phyloP scores from a whole-genome alignment of 345 rosid species.

The Cardiospermum halicacabum region DNA sequence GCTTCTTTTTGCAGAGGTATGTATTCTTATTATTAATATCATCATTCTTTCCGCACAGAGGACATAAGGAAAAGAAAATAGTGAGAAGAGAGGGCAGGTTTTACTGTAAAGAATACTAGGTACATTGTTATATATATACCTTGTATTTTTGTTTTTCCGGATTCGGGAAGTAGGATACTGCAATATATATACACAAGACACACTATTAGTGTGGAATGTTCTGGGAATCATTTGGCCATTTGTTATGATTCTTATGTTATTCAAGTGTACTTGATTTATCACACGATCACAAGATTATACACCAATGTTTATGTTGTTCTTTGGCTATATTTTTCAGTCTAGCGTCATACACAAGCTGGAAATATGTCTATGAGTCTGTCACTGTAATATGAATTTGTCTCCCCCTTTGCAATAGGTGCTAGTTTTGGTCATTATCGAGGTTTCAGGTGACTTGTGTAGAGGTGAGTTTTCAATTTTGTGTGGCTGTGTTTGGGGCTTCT shows the following conservation, averaged over 20 bases:
- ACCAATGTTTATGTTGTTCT: neutral
- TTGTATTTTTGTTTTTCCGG: conserved; percentile 8
- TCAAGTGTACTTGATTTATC: conserved; percentile 12
- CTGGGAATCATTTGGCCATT: conserved; percentile 15
- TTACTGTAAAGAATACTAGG: conserved; percentile 31
- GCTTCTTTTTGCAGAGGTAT: neutral
- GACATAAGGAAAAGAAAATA: neutral
- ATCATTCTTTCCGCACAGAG: conserved; percentile 1
- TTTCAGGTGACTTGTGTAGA: too few species aligned
- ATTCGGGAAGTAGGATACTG: conserved; percentile 2
- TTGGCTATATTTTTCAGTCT: too few species aligned
- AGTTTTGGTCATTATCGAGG: too few species aligned
- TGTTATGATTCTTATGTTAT: neutral
- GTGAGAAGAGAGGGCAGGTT: neutral
- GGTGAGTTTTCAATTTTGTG: too few species aligned
- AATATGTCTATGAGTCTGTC: too few species aligned
- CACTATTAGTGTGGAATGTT: conserved; percentile 25
- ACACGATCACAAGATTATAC: conserved; percentile 9
- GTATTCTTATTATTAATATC: conserved; percentile 10
- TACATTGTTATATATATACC: conserved; percentile 16
- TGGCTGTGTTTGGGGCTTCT: too few species aligned
- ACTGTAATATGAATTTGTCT: too few species aligned
- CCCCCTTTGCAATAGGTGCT: too few species aligned
- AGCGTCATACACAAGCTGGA: neutral
- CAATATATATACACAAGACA: conserved; percentile 10